These are phyloP conservation scores for Fusarium sp. DNA, from an alignment of 2,329 filamentous ascomycete genomes.

Conservation along the genomic window DNA sequence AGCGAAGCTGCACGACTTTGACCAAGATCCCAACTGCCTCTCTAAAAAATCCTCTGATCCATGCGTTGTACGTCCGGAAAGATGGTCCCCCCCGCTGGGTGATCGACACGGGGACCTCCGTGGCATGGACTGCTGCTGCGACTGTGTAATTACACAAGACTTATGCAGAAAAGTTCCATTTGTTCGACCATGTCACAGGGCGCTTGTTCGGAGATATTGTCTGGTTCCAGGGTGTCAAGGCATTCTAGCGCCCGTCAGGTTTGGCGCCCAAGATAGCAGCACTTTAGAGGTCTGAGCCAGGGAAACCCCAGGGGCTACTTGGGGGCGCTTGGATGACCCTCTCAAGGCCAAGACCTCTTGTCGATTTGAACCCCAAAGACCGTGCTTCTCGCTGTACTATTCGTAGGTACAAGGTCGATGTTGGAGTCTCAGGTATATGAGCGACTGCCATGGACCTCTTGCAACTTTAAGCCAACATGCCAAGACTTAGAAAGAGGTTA, in stretches of 20 bases:
- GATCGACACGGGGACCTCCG: slow-evolving; percentile 28
- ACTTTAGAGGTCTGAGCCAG: slow-evolving; percentile 21
- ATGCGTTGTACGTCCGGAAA: slow-evolving; percentile 2
- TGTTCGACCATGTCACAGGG: slow-evolving; percentile 22
- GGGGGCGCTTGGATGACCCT: slow-evolving; percentile 22
- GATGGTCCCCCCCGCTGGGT: slow-evolving; percentile 5
- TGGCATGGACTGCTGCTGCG: slow-evolving; percentile 13
- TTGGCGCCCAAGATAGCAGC: slow-evolving; percentile 40
- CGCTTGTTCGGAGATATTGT: slow-evolving; percentile 3
- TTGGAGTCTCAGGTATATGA: slow-evolving; percentile 27
- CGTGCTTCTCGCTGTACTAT: slow-evolving; percentile 27
- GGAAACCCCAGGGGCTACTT: slow-evolving; percentile 1
- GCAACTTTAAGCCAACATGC: not conserved
- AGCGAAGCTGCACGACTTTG: slow-evolving; percentile 21
- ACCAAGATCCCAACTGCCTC: not conserved
- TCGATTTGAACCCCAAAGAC: slow-evolving; percentile 19
- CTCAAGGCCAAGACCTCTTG: slow-evolving; percentile 1
- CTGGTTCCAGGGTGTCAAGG: slow-evolving; percentile 24
- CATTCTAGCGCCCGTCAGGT: slow-evolving; percentile 7
- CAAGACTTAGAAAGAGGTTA: not conserved
- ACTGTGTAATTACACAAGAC: slow-evolving; percentile 19
- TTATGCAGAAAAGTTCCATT: slow-evolving; percentile 18
- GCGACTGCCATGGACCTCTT: not conserved
- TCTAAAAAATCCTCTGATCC: not conserved
- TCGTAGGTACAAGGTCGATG: slow-evolving; percentile 7